Percentiles rank a stretch among this genome's conserved stretches.
Evolutionary conservation across 106 monocot species (phyloP).

Genomic region (Dioscorea dumetorum): DNA sequence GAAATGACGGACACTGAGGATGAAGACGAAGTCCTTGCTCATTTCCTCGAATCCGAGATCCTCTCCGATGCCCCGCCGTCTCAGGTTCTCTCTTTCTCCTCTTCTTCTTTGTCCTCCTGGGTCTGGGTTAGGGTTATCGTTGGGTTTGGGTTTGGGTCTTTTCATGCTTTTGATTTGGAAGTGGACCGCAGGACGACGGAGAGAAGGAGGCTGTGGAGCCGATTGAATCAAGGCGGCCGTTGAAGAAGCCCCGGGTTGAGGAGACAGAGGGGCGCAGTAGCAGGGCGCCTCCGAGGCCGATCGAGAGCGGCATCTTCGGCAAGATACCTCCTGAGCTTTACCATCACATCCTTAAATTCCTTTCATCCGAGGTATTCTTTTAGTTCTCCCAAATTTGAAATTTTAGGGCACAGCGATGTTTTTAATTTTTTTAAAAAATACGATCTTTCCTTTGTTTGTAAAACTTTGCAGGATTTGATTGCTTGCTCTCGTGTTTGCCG

Average conservation of each 20-base stretch:
- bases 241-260: slow-evolving; percentile 41
- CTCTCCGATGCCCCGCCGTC: slow-evolving; percentile 27
- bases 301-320: slow-evolving; percentile 54
- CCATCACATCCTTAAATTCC: slow-evolving; percentile 91
- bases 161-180: background rate
- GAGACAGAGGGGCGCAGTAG: background rate
- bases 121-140: background rate
- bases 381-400: background rate
- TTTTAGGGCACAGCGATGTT: no score
- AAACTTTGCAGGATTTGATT: slow-evolving; percentile 54
- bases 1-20: slow-evolving; percentile 40
- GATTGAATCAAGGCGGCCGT: slow-evolving; percentile 8
- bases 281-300: slow-evolving; percentile 7
- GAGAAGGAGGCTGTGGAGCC: background rate
- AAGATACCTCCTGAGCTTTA: slow-evolving; percentile 83
- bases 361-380: slow-evolving; percentile 71
- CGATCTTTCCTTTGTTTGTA: background rate
- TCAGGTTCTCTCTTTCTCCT: slow-evolving; percentile 4
- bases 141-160: background rate
- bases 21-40: slow-evolving; percentile 58
- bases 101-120: background rate
- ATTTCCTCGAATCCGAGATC: slow-evolving; percentile 89
- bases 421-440: background rate
- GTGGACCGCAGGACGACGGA: background rate
- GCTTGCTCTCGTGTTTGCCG: slow-evolving; percentile 76